Percentiles rank a stretch among this genome's conserved stretches.
These are phyloP conservation scores for Saccharomycopsis oosterbeekiorum DNA, from an alignment of 805 yeast species.

Conservation along the genomic window DNA sequence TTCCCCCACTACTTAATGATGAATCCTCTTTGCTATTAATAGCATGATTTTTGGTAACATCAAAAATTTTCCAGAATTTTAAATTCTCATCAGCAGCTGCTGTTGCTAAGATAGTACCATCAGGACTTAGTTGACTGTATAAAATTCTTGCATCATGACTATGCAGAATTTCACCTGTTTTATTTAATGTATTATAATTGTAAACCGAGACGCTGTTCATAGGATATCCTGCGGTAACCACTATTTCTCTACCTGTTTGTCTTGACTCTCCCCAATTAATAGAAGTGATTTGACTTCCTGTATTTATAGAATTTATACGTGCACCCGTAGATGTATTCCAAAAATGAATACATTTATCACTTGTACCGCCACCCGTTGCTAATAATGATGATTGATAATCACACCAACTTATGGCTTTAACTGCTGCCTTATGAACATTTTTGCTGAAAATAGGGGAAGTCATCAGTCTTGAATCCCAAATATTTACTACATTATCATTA, in stretches of 20 bases:
- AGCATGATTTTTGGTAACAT: slow-evolving; percentile 32
- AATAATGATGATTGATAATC: slow-evolving; percentile 73
- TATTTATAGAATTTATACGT: slow-evolving; percentile 73
- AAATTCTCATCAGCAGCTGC: slow-evolving; percentile 94
- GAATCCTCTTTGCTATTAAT: slow-evolving; percentile 23
- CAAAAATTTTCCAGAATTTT: slow-evolving; percentile 90
- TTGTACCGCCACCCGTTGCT: slow-evolving; percentile 97
- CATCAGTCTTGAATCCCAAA: slow-evolving; percentile 76
- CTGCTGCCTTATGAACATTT: slow-evolving; percentile 84
- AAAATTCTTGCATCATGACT: slow-evolving; percentile 90
- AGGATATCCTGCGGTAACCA: slow-evolving; percentile 91
- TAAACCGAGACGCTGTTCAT: slow-evolving; percentile 74
- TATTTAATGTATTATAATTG: slow-evolving; percentile 75
- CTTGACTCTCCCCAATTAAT: slow-evolving; percentile 79
- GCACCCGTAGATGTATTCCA: slow-evolving; percentile 94
- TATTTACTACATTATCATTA: slow-evolving; percentile 83
- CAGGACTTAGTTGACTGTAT: slow-evolving; percentile 79
- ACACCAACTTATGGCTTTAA: slow-evolving; percentile 91
- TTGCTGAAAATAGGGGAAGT: slow-evolving; percentile 62
- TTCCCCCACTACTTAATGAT: slow-evolving; percentile 29
- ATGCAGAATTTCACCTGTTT: slow-evolving; percentile 74
- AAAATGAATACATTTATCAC: slow-evolving; percentile 80
- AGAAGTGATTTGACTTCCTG: slow-evolving; percentile 92
- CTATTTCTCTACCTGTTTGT: slow-evolving; percentile 71
- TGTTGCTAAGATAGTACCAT: slow-evolving; percentile 82